Conservation (phyloP, 2,329 filamentous ascomycete species). For the Trichoderma sp. region DNA sequence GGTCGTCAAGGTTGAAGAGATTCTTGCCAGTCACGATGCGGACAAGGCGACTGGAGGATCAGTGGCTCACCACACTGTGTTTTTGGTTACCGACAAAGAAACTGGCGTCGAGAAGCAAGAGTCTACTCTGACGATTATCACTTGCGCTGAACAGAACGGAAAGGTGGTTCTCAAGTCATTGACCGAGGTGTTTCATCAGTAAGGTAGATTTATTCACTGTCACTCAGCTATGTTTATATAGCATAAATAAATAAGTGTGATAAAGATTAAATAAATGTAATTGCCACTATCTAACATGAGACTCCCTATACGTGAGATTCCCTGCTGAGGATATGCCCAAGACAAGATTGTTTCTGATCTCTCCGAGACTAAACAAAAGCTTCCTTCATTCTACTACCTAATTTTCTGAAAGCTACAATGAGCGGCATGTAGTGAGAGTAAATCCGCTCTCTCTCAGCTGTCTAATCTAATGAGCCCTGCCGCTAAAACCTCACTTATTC, state of each 20-base stretch:
- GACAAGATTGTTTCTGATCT: no score
- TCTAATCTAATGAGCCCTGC: neutral
- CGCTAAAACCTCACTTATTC: neutral
- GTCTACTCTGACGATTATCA: neutral
- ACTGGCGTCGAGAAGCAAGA: neutral
- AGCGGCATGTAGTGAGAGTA: neutral
- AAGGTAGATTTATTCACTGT: neutral
- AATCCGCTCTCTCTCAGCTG: neutral
- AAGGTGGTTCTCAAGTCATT: neutral
- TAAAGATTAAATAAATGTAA: neutral
- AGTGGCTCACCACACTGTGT: neutral
- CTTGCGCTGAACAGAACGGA: neutral
- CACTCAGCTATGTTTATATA: no score
- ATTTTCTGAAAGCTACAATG: neutral
- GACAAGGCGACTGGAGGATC: neutral
- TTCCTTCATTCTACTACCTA: no score
- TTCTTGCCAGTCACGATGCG: neutral
- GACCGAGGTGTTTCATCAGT: neutral
- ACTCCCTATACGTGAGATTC: neutral
- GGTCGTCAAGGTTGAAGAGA: neutral
- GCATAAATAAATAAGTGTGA: neutral
- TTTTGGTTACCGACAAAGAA: neutral
- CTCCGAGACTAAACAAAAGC: no score
- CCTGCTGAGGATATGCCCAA: neutral
- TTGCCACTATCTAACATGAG: neutral